Conservation (phyloP, 768 basidiomycete species). For the Naganishia randhawae region DNA sequence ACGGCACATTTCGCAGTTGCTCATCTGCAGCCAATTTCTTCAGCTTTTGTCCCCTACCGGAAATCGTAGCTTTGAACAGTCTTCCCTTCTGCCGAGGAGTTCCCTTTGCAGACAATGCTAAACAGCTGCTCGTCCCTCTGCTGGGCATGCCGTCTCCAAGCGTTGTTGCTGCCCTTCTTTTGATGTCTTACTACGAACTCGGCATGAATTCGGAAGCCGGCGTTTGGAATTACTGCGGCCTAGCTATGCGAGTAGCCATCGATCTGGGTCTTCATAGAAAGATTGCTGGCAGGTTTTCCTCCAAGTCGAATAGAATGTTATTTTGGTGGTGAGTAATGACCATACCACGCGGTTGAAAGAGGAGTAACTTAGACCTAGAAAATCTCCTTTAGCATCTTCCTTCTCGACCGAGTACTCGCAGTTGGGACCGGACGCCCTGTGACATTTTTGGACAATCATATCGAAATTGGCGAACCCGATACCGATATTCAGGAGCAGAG, state of each 20-base stretch:
- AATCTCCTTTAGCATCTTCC: conserved; percentile 15
- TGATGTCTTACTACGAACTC: conserved; percentile 24
- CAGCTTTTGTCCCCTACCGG: conserved; percentile 19
- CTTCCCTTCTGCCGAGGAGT: conserved; percentile 22
- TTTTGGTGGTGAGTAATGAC: conserved; percentile 28
- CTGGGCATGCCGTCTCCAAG: conserved; percentile 23
- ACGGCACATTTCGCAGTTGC: neutral
- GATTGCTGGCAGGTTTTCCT: conserved; percentile 13
- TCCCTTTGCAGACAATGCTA: conserved; percentile 23
- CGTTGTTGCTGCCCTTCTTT: conserved; percentile 19
- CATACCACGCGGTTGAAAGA: too few relatives aligned
- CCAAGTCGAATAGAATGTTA: conserved; percentile 11
- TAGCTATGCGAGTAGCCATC: conserved; percentile 22
- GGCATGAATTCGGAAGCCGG: conserved; percentile 27
- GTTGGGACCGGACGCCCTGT: conserved; percentile 26
- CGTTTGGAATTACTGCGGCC: conserved; percentile 21
- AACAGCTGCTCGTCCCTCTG: conserved; percentile 22
- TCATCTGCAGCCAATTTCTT: neutral
- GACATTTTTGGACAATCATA: conserved; percentile 23
- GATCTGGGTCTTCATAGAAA: conserved; percentile 25
- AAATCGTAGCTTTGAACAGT: conserved; percentile 19
- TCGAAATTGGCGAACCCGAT: conserved; percentile 21
- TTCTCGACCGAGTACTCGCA: conserved; percentile 18
- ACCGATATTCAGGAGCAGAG: conserved; percentile 1
- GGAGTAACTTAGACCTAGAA: too few relatives aligned